These are phyloP conservation scores for Amanita molliuscula DNA, from an alignment of 768 basidiomycete species.

Conservation along the genomic window DNA sequence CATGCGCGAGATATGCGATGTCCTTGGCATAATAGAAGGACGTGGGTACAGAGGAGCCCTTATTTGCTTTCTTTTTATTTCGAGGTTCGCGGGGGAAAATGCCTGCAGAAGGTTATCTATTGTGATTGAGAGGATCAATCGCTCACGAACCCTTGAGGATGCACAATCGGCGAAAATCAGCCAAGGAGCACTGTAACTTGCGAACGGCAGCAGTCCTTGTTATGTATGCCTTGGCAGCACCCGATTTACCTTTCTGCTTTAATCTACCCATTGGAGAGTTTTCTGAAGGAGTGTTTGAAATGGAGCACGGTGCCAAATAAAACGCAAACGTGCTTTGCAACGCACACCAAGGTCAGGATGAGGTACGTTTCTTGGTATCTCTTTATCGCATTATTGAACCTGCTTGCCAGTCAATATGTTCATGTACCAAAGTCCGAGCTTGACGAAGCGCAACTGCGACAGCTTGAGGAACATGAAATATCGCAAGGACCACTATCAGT, in stretches of 20 bases:
- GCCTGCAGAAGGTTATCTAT: slow-evolving; percentile 34
- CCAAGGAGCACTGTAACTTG: slow-evolving; percentile 92
- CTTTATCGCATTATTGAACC: not conserved
- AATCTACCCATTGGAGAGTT: slow-evolving; percentile 55
- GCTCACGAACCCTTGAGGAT: slow-evolving; percentile 80
- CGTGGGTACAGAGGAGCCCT: slow-evolving; percentile 92
- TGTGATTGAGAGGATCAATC: slow-evolving; percentile 1
- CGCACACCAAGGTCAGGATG: slow-evolving; percentile 16
- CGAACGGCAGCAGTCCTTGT: slow-evolving; percentile 88
- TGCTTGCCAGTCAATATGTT: slow-evolving; percentile 74
- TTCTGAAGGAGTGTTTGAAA: not conserved
- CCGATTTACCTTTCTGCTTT: slow-evolving; percentile 79
- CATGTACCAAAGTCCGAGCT: slow-evolving; percentile 96
- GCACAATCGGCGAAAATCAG: slow-evolving; percentile 93
- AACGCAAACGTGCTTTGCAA: slow-evolving; percentile 7
- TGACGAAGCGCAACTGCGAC: slow-evolving; percentile 92
- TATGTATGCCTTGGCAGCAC: slow-evolving; percentile 85
- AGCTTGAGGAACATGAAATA: slow-evolving; percentile 97
- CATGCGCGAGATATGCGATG: slow-evolving; percentile 93
- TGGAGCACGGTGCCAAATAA: slow-evolving; percentile 16
- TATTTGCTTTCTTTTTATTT: slow-evolving; percentile 88
- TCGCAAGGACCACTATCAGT: slow-evolving; percentile 96
- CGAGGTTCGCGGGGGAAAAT: slow-evolving; percentile 97
- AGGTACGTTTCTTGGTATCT: slow-evolving; percentile 18
- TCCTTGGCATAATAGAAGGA: slow-evolving; percentile 99